Evolutionary conservation across 306 rosid species (phyloP).

Genomic region (Quercus cerris): DNA sequence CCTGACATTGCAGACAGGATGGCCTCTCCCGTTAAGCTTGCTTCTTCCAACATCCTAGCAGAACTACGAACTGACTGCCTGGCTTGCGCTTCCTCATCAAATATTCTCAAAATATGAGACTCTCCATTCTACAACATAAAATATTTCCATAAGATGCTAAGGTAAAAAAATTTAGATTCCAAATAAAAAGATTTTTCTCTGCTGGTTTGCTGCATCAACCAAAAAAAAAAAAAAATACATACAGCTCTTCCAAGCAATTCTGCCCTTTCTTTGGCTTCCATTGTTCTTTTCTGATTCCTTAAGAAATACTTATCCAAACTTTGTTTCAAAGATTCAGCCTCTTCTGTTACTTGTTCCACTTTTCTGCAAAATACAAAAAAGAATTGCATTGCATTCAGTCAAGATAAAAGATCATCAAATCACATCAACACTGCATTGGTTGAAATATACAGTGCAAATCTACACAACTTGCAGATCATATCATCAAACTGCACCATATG

Average conservation of each 20-base stretch:
- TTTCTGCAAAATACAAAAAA: slow-evolving; percentile 50
- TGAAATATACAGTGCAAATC: too few species aligned
- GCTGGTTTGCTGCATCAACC: too few species aligned
- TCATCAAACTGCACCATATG: too few species aligned
- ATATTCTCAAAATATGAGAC: slow-evolving; percentile 71
- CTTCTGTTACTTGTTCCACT: slow-evolving; percentile 87
- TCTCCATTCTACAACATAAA: slow-evolving; percentile 64
- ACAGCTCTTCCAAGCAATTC: slow-evolving; percentile 78
- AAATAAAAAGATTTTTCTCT: background rate
- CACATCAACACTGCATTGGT: background rate
- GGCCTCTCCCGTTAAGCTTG: slow-evolving; percentile 74
- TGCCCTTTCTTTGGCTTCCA: slow-evolving; percentile 78
- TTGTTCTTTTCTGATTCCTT: slow-evolving; percentile 54
- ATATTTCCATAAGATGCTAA: background rate
- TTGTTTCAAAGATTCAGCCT: slow-evolving; percentile 71
- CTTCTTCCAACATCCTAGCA: slow-evolving; percentile 67
- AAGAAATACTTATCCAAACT: slow-evolving; percentile 66
- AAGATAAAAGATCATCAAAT: background rate
- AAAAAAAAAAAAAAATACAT: slow-evolving; percentile 16
- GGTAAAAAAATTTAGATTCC: background rate
- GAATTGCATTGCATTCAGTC: background rate
- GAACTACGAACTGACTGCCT: slow-evolving; percentile 69
- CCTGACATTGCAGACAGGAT: slow-evolving; percentile 76
- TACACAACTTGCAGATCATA: too few species aligned
- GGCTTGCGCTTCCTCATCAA: slow-evolving; percentile 84